Evolutionary conservation across 257 asterid genomes (phyloP).

Genomic region (Oldenlandia corymbosa): DNA sequence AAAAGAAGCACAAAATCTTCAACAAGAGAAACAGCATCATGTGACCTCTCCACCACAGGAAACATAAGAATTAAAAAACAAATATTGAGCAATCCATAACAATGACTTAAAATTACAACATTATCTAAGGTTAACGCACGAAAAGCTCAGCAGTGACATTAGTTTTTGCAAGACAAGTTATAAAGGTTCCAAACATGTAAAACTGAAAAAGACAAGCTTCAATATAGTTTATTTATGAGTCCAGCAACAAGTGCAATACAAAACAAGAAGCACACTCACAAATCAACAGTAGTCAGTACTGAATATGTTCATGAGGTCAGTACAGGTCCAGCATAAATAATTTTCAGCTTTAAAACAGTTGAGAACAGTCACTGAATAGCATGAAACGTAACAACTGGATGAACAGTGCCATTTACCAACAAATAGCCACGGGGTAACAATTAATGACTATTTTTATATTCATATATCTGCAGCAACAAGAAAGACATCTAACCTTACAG

Average conservation of each 20-base stretch:
- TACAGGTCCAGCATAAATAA: background rate
- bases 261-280: background rate
- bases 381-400: too few species aligned
- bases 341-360: background rate
- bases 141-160: background rate
- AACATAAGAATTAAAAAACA: too few species aligned
- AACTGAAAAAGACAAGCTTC: background rate
- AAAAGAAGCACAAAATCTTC: background rate
- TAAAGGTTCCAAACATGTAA: background rate
- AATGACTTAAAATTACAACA: too few species aligned
- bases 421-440: too few species aligned
- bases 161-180: background rate
- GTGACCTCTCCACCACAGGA: background rate
- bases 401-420: too few species aligned
- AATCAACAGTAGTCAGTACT: too few species aligned
- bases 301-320: too few species aligned
- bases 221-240: background rate
- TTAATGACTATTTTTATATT: too few species aligned
- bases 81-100: too few species aligned
- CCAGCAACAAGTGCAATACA: background rate
- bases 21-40: background rate
- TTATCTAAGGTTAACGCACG: background rate
- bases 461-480: too few species aligned
- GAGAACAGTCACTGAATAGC: too few species aligned
- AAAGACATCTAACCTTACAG: background rate